Evolutionary conservation across 73 alveolate species (phyloP).

Genomic region (Uronychia binucleata): DNA sequence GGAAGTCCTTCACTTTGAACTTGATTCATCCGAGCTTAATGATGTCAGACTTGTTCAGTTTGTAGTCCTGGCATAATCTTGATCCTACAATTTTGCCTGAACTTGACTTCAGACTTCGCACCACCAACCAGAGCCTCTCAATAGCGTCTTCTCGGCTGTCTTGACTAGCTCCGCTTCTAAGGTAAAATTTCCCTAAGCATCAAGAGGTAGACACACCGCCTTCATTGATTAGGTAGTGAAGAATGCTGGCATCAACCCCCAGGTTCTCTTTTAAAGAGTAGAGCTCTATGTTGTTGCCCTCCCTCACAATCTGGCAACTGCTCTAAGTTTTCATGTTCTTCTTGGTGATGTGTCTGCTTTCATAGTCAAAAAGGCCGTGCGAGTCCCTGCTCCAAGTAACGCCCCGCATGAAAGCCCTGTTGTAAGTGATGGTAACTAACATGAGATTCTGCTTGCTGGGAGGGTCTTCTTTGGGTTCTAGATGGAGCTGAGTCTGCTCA

Average conservation of each 20-base stretch:
- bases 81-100: not conserved
- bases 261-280: not conserved
- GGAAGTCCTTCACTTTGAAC: slow-evolving; percentile 69
- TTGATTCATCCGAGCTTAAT: slow-evolving; percentile 83
- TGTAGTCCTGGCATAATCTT: slow-evolving; percentile 30
- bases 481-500: too few species aligned
- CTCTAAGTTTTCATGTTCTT: slow-evolving; percentile 1
- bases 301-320: not conserved
- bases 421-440: not conserved
- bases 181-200: not conserved
- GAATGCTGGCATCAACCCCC: not conserved
- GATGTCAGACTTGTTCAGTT: slow-evolving; percentile 64
- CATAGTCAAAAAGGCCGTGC: slow-evolving; percentile 26
- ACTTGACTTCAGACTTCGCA: not conserved
- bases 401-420: not conserved
- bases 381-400: slow-evolving; percentile 25
- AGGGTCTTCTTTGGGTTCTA: too few species aligned
- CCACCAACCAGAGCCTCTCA: slow-evolving; percentile 46
- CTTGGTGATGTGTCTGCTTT: slow-evolving; percentile 9
- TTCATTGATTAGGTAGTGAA: not conserved
- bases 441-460: not conserved
- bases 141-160: slow-evolving; percentile 2
- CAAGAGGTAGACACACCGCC: not conserved
- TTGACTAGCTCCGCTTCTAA: not conserved
- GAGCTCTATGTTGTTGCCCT: not conserved